Evolutionary conservation across 805 yeast species (phyloP), one percentile per base, ranked within the genome.

Genomic region (Wickerhamiella azyma): DNA sequence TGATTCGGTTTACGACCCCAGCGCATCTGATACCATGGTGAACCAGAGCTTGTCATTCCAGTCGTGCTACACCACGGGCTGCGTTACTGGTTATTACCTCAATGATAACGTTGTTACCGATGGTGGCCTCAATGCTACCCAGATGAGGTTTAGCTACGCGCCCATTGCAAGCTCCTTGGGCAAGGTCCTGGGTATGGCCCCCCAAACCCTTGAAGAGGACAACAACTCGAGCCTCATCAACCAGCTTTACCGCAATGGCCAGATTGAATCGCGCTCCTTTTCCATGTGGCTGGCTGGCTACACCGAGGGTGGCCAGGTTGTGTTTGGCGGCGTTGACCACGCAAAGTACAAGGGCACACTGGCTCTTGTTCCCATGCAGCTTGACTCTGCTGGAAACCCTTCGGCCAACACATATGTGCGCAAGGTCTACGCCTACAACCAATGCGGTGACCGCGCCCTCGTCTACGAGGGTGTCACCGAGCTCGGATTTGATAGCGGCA

Each of bases 271-370:
- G 37, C 54, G 52, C 18, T 66, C 72, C 11, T 74, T 70, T 59
- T 72, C 77, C 21, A 59, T 74, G 48, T 73, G 66, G 60, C 61
- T 72, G 52, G 63, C 67, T 49, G 58, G 59, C n/a, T 45, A 53
- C 4, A 52, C 58, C 26, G 56, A 68, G 5, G 39, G 42, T 16
- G 74, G 74, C n/a, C 45, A 60, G 2, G 48, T 70, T 16, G 56
- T 70, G 39, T 69, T 68, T 50, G 74, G 74, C 16, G 74, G 69
- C n/a, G 55, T 68, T 39, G 74, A 70, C 54, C 59, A 62, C 17
- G 61, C 64, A 16, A 69, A 68, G 54, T 69, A 62, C 52, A 43
- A 50, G 1, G 72, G 72, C 17, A 53, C 58, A 8, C 58, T 74
- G 29, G 57, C 53, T 30, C 51, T 63, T 2, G 57, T 68, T 28